A percentile compares a stretch with the other conserved stretches of the same genome.
These are phyloP conservation scores for Cercospora janseana DNA, from an alignment of 2,329 filamentous ascomycete genomes.

Conservation along the genomic window DNA sequence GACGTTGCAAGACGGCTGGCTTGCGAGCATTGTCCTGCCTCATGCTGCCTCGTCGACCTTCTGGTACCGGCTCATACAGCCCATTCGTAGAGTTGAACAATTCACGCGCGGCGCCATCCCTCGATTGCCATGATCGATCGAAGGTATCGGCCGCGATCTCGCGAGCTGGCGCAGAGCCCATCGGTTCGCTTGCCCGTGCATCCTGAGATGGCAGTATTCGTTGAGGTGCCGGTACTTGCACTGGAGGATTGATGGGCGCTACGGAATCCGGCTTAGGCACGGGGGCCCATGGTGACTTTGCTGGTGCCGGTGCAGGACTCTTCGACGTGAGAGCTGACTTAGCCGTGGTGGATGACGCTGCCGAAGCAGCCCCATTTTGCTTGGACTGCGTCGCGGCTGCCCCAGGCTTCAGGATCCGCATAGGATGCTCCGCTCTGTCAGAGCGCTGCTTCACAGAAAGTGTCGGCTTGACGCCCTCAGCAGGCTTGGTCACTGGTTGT, in stretches of 20 bases:
- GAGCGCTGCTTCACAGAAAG: constrained; percentile 38
- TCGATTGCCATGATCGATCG: constrained; percentile 77
- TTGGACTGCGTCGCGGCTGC: constrained; percentile 41
- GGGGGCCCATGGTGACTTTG: constrained; percentile 88
- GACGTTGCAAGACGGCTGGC: constrained; percentile 75
- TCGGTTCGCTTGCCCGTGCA: constrained; percentile 54
- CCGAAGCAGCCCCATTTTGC: constrained; percentile 50
- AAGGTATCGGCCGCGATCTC: constrained; percentile 96
- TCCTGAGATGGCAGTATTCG: constrained; percentile 53
- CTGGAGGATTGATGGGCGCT: constrained; percentile 63
- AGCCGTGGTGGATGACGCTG: constrained; percentile 48
- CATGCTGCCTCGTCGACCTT: constrained; percentile 67
- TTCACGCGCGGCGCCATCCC: constrained; percentile 65
- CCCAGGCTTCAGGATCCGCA: constrained; percentile 52
- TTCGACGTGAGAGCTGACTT: constrained; percentile 73
- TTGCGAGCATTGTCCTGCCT: constrained; percentile 69
- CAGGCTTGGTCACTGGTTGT: constrained; percentile 28
- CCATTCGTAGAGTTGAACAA: constrained; percentile 95
- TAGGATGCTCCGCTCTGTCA: constrained; percentile 41
- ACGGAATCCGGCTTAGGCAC: constrained; percentile 82
- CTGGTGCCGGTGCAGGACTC: constrained; percentile 65
- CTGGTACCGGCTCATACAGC: constrained; percentile 82
- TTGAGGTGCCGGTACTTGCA: constrained; percentile 41
- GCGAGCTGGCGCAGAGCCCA: constrained; percentile 59
- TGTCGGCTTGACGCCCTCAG: constrained; percentile 31